A percentile compares a stretch with the other conserved stretches of the same genome.
Conservation (phyloP, 2,329 filamentous ascomycete genomes). For the Fusarium pseudocircinatum region DNA sequence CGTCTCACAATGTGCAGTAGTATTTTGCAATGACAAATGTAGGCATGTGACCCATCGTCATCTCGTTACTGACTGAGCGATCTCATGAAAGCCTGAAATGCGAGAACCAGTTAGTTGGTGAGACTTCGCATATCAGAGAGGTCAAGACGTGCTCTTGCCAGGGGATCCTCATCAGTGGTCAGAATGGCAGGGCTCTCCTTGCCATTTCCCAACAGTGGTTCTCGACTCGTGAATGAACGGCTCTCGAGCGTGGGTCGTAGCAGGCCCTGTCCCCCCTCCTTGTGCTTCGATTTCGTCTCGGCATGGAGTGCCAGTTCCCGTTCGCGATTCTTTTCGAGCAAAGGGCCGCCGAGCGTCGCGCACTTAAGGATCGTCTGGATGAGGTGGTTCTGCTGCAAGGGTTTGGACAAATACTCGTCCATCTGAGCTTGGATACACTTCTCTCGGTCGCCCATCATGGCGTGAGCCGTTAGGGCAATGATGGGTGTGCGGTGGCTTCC, state of each 20-base stretch:
- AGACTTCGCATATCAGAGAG: slow-evolving; percentile 53
- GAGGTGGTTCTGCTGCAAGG: slow-evolving; percentile 94
- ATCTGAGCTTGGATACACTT: slow-evolving; percentile 99
- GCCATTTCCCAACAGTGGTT: slow-evolving; percentile 62
- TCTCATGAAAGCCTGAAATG: slow-evolving; percentile 44
- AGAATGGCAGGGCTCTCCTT: slow-evolving; percentile 71
- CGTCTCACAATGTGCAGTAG: not conserved
- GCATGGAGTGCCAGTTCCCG: slow-evolving; percentile 63
- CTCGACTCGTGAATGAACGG: slow-evolving; percentile 76
- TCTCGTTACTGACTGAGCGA: slow-evolving; percentile 41
- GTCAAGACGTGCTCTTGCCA: slow-evolving; percentile 61
- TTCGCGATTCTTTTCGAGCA: slow-evolving; percentile 80
- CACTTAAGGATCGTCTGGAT: slow-evolving; percentile 98
- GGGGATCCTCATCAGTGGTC: slow-evolving; percentile 56
- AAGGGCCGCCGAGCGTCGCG: slow-evolving; percentile 85
- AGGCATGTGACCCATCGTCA: not conserved
- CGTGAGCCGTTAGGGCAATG: slow-evolving; percentile 95
- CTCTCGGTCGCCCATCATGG: slow-evolving; percentile 97
- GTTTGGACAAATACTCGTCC: slow-evolving; percentile 98
- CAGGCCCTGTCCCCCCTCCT: slow-evolving; percentile 50
- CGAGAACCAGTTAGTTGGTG: slow-evolving; percentile 45
- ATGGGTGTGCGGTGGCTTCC: slow-evolving; percentile 88
- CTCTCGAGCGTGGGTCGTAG: slow-evolving; percentile 58
- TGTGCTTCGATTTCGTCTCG: slow-evolving; percentile 57
- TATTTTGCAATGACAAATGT: not conserved